phyloP scores from a whole-genome alignment of 257 asterid genomes.

The Hygrophila difformis region DNA sequence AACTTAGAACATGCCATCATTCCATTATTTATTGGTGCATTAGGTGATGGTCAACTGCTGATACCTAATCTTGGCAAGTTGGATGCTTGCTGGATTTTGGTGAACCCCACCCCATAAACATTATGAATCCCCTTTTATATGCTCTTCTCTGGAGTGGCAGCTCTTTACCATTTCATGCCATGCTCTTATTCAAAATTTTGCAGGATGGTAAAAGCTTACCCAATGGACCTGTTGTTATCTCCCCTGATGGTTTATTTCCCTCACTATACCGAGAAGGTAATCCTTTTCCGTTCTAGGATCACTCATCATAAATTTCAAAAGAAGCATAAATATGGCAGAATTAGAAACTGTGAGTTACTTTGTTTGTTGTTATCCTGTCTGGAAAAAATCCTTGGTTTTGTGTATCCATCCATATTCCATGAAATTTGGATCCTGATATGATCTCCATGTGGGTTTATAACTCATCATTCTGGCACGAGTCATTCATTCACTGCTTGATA shows the following conservation, averaged over 20 bases:
- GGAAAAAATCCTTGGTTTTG: neutral
- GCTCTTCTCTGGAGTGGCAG: no score
- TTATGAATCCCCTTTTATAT: no score
- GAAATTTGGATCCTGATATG: no score
- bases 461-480: no score
- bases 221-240: constrained; percentile 92
- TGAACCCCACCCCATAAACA: no score
- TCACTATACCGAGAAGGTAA: constrained; percentile 89
- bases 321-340: neutral
- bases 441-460: no score
- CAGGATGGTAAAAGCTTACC: constrained; percentile 98
- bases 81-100: no score
- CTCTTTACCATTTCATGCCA: neutral
- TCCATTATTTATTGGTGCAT: no score
- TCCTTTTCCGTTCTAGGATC: neutral
- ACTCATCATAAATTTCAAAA: neutral
- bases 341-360: neutral
- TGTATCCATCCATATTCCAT: neutral
- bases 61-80: no score
- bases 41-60: no score
- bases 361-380: neutral
- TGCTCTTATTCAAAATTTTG: constrained; percentile 17
- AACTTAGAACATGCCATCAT: no score
- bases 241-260: constrained; percentile 97
- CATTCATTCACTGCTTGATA: no score